Percentiles rank a stretch among this genome's conserved stretches.
Conservation (phyloP, 2,329 filamentous ascomycete species). For the Apiospora aurea region DNA sequence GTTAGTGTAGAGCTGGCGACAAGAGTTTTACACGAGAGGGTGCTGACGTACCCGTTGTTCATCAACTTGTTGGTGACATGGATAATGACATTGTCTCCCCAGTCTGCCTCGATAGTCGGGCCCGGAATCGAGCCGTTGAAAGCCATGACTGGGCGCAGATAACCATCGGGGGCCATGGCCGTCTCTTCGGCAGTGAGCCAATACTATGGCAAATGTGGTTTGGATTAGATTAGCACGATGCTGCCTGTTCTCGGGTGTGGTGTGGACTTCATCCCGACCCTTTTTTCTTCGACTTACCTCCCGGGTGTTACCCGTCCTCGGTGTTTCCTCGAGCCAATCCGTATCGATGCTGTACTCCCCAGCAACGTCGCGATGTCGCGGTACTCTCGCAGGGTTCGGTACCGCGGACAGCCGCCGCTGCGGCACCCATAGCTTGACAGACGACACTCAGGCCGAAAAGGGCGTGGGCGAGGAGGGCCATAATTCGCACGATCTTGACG, state of each 20-base stretch:
- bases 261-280: neutral
- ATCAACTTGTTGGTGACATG: conserved; percentile 61
- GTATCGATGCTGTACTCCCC: conserved; percentile 59
- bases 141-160: conserved; percentile 49
- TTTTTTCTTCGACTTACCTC: conserved; percentile 40
- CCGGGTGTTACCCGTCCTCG: conserved; percentile 56
- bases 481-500: neutral
- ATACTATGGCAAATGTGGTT: conserved; percentile 37
- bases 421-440: neutral
- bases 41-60: conserved; percentile 45
- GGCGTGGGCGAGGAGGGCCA: neutral
- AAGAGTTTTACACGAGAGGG: neutral
- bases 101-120: conserved; percentile 61
- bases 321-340: conserved; percentile 50
- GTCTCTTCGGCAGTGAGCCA: conserved; percentile 51
- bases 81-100: conserved; percentile 48
- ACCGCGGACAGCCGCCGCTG: neutral
- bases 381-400: conserved; percentile 35
- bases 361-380: conserved; percentile 44
- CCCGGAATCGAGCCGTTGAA: conserved; percentile 67
- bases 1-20: conserved; percentile 54
- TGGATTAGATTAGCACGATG: neutral
- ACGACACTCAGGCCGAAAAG: neutral
- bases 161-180: conserved; percentile 54
- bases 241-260: neutral